These are phyloP conservation scores for Henningerozyma blattae DNA, from an alignment of 805 yeast genomes.

Conservation along the genomic window DNA sequence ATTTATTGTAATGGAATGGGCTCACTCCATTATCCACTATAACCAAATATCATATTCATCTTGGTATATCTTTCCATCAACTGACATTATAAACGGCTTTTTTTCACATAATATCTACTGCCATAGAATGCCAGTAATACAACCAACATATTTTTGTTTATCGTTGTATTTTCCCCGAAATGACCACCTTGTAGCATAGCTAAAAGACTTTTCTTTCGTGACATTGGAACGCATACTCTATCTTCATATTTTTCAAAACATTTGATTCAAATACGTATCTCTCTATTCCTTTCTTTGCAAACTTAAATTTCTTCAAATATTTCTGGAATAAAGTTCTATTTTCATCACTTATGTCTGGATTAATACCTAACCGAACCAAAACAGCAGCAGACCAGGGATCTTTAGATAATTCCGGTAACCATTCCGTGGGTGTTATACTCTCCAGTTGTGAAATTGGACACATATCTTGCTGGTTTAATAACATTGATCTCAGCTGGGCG, in stretches of 20 bases:
- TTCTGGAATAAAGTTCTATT: too few species aligned
- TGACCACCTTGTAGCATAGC: background rate
- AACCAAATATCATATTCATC: background rate
- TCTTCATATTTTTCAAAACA: background rate
- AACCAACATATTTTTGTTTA: background rate
- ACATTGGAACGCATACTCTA: background rate
- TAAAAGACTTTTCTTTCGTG: background rate
- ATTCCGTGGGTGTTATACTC: background rate
- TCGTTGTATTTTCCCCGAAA: background rate
- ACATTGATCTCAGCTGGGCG: conserved; percentile 1
- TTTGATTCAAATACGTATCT: background rate
- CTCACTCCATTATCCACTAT: background rate
- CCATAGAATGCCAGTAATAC: background rate
- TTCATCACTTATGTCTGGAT: background rate
- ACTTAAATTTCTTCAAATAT: background rate
- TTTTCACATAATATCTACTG: background rate
- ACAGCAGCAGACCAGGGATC: background rate
- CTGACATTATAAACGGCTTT: background rate
- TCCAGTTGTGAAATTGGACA: background rate
- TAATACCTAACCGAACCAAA: background rate
- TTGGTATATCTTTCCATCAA: background rate
- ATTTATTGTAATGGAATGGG: background rate
- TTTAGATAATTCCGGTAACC: background rate
- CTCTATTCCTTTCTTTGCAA: background rate
- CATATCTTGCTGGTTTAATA: background rate